Conservation (phyloP, 2,329 filamentous ascomycete species). For the Pestalotiopsis sp. region DNA sequence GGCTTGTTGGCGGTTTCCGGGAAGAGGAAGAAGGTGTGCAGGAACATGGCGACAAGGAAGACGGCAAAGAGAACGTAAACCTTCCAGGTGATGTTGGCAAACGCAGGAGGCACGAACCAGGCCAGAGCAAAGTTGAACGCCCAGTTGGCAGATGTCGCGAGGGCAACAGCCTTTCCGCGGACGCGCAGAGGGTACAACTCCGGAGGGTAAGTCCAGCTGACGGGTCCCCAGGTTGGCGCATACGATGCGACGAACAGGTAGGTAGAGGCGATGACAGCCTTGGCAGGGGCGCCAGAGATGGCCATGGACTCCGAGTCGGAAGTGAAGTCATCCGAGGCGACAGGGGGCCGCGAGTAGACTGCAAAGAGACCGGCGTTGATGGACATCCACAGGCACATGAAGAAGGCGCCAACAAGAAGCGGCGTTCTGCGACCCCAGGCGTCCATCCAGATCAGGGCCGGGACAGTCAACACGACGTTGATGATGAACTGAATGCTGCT, state of each 20-base stretch:
- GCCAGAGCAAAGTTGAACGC: slow-evolving; percentile 52
- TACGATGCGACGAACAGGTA: slow-evolving; percentile 64
- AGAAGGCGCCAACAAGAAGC: slow-evolving; percentile 64
- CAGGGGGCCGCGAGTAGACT: slow-evolving; percentile 39
- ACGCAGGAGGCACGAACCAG: slow-evolving; percentile 49
- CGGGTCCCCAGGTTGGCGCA: slow-evolving; percentile 46
- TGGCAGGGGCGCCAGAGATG: slow-evolving; percentile 51
- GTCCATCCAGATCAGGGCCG: slow-evolving; percentile 75
- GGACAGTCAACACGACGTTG: slow-evolving; percentile 79
- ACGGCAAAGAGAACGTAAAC: slow-evolving; percentile 55
- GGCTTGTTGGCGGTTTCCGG: slow-evolving; percentile 59
- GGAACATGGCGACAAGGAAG: slow-evolving; percentile 52
- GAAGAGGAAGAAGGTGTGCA: slow-evolving; percentile 57
- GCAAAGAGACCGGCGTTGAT: slow-evolving; percentile 50
- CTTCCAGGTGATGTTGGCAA: slow-evolving; percentile 51
- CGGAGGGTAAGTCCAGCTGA: slow-evolving; percentile 48
- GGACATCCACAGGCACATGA: slow-evolving; percentile 60
- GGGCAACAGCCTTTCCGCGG: slow-evolving; percentile 55
- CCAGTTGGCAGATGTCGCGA: slow-evolving; percentile 55
- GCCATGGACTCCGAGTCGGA: slow-evolving; percentile 47
- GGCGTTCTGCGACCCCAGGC: slow-evolving; percentile 73
- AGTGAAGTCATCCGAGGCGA: slow-evolving; percentile 34
- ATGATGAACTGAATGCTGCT: slow-evolving; percentile 77
- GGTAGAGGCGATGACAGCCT: slow-evolving; percentile 65
- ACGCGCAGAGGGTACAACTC: slow-evolving; percentile 49